phyloP scores from a whole-genome alignment of 768 basidiomycete species.

The Postia placenta region DNA sequence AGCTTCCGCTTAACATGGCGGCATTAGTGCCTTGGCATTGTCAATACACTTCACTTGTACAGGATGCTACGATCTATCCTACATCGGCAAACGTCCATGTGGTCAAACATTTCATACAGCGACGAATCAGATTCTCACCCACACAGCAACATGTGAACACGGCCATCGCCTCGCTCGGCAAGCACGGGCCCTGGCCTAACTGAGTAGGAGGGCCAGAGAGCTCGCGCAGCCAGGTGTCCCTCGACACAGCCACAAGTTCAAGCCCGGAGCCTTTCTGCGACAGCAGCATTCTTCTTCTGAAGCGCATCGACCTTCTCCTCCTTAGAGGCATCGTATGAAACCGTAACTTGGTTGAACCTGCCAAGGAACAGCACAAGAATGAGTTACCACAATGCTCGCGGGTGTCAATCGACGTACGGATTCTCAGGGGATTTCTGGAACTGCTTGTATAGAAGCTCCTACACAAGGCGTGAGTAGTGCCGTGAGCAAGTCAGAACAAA shows the following conservation, averaged over 20 bases:
- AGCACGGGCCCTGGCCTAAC: background rate
- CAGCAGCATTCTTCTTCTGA: slow-evolving; percentile 55
- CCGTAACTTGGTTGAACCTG: slow-evolving; percentile 79
- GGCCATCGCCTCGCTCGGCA: background rate
- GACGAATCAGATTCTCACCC: background rate
- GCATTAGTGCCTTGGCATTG: too few relatives aligned
- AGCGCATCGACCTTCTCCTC: slow-evolving; percentile 79
- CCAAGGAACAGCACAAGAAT: background rate
- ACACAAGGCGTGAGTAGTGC: background rate
- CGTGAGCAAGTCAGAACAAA: background rate
- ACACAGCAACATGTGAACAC: background rate
- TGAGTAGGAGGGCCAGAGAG: too few relatives aligned
- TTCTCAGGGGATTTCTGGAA: slow-evolving; percentile 97
- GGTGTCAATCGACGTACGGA: slow-evolving; percentile 53
- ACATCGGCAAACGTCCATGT: background rate
- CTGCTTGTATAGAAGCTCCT: slow-evolving; percentile 87
- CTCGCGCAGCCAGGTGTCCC: too few relatives aligned
- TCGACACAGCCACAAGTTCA: too few relatives aligned
- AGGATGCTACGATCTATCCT: background rate
- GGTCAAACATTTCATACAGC: background rate
- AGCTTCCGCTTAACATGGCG: too few relatives aligned
- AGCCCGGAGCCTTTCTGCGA: slow-evolving; percentile 67
- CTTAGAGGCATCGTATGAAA: slow-evolving; percentile 82
- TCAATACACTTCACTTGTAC: background rate
- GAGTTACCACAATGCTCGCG: background rate